phyloP scores from a whole-genome alignment of 441 rosid genomes.

The Euphorbia corollata region DNA sequence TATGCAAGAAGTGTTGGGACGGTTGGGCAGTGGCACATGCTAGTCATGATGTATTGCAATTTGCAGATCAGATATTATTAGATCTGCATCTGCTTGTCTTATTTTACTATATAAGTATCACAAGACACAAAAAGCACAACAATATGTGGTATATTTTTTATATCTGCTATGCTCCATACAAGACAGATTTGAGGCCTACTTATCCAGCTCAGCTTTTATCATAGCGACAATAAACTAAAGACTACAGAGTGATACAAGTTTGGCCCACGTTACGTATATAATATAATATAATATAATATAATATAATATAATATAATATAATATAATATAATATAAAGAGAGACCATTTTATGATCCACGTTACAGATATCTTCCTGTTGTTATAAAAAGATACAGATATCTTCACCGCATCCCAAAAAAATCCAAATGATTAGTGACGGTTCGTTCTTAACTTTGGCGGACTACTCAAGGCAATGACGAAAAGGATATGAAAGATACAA shows the following conservation, averaged over 20 bases:
- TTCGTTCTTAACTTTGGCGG: background rate
- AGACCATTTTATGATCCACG: background rate
- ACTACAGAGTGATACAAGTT: background rate
- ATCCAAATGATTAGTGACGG: background rate
- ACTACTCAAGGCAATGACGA: background rate
- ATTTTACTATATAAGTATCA: background rate
- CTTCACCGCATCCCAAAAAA: background rate
- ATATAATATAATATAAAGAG: background rate
- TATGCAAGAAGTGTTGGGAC: background rate
- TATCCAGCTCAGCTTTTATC: constrained; percentile 1
- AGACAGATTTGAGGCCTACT: constrained; percentile 14
- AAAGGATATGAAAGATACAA: constrained; percentile 1
- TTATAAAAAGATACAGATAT: background rate
- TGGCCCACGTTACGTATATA: background rate
- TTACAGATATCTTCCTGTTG: too few relatives aligned
- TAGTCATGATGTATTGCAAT: background rate
- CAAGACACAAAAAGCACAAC: background rate
- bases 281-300: background rate
- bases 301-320: background rate
- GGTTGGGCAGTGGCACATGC: background rate
- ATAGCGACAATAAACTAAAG: background rate
- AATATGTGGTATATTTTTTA: background rate
- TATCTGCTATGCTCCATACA: background rate
- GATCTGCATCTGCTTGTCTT: constrained; percentile 9
- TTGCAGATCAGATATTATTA: background rate